Evolutionary conservation across 805 yeast species (phyloP), one percentile per base, ranked within the genome.

Genomic region (Sugiyamaella boreocaroliniensis): DNA sequence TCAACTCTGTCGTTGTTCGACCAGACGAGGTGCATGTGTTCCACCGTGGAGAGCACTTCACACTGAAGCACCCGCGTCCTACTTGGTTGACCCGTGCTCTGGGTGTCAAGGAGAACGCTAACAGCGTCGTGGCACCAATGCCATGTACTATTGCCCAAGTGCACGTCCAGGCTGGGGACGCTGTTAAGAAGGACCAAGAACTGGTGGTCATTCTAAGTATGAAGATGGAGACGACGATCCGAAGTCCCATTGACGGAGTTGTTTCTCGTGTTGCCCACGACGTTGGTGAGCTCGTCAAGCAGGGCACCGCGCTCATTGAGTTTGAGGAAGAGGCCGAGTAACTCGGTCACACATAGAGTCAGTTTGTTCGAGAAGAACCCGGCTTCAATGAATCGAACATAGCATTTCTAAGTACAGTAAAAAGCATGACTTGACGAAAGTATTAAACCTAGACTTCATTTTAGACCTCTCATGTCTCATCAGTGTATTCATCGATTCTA

Each of bases 151-250:
- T 65, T 19, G 60, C 64, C 22, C 53, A 59, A 43, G 61, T 65
- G 32, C 48, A 48, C 37, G 65, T 61, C 32, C 41, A 42, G 41
- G 56, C 56, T 10, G 69, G 69, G 10, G 61, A 59, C 29, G 41
- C 29, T 3, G 67, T 65, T n/a, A 47, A 50, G 29, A 63, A 65
- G 53, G 66, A 63, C 49, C 64, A 65, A 32, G 62, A 60, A 43
- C 54, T 65, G 45, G 49, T 65, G 9, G 60, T 63, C 29, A 65
- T 65, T 37, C 57, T 62, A 48, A 58, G 64, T 40, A 65, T 65
- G 69, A 65, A 65, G 58, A 65, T 65, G 69, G 69, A 65, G 51
- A 65, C 68, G 22, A 63, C 65, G 12, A 61, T 64, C n/a, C 58
- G 68, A 29, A 55, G 61, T 26, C 68, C 68, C 10, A 48, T 53